Evolutionary conservation across 2,329 filamentous ascomycete species (phyloP).

Genomic region (Exophiala viscosa): DNA sequence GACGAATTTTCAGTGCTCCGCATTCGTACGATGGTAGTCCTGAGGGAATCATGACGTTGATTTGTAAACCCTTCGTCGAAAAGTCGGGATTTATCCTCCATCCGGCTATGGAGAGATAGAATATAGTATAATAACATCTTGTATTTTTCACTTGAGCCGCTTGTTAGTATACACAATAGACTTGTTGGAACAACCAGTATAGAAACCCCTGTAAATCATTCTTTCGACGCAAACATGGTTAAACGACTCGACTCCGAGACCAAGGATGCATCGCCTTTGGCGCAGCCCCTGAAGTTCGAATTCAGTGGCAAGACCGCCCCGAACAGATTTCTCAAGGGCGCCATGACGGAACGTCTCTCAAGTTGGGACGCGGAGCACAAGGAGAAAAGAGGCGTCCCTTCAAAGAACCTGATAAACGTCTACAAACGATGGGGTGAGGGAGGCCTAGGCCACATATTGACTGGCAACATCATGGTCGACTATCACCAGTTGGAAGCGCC

Average conservation of each 20-base stretch:
- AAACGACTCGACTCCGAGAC: neutral
- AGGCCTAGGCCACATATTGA: constrained; percentile 54
- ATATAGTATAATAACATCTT: neutral
- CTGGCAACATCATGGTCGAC: constrained; percentile 63
- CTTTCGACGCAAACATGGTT: neutral
- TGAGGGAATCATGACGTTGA: neutral
- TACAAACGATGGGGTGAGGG: constrained; percentile 62
- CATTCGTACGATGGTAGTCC: neutral
- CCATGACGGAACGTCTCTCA: constrained; percentile 65
- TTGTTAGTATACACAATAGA: neutral
- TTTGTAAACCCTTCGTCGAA: neutral
- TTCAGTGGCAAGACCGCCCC: constrained; percentile 55
- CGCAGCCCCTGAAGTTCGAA: neutral
- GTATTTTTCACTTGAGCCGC: neutral
- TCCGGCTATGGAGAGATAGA: neutral
- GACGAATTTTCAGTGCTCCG: neutral
- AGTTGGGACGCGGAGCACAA: constrained; percentile 56
- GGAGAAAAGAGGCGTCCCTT: constrained; percentile 52
- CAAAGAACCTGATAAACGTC: constrained; percentile 52
- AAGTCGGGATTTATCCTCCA: neutral
- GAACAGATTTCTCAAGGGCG: constrained; percentile 64
- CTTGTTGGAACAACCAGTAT: neutral
- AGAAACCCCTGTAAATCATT: neutral
- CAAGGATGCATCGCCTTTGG: constrained; percentile 1
- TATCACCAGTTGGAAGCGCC: constrained; percentile 56